Conservation (phyloP, 257 asterid genomes). For the Plantago ovata region DNA sequence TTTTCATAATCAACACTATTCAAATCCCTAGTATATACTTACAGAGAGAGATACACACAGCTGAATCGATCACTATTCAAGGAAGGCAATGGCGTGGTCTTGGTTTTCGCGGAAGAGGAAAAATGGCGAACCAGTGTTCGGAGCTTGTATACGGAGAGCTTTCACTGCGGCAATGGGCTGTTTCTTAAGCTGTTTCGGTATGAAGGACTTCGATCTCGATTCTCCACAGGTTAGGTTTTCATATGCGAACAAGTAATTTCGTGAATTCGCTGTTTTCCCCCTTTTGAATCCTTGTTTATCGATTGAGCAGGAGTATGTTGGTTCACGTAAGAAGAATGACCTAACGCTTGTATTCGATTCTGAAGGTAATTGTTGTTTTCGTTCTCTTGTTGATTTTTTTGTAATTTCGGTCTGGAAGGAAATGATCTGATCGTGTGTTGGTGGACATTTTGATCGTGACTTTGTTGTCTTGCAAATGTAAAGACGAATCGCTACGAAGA, state of each 20-base stretch:
- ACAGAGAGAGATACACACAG: too few relatives aligned
- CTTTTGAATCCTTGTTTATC: not conserved
- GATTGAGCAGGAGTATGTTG: constrained; percentile 36
- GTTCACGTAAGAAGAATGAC: constrained; percentile 31
- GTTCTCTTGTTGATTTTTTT: not conserved
- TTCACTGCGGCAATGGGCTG: constrained; percentile 55
- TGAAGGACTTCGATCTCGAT: constrained; percentile 30
- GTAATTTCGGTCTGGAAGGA: not conserved
- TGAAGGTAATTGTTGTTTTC: constrained; percentile 38
- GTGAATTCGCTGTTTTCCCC: not conserved
- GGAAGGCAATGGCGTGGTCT: constrained; percentile 27
- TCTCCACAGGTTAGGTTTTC: constrained; percentile 18
- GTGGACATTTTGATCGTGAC: constrained; percentile 8
- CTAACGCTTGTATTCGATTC: constrained; percentile 43
- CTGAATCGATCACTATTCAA: too few relatives aligned
- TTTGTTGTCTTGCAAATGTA: constrained; percentile 1
- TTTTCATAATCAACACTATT: too few relatives aligned
- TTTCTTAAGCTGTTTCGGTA: constrained; percentile 51
- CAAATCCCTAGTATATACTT: not conserved
- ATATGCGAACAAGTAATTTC: not conserved
- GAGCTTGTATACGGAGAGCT: constrained; percentile 22
- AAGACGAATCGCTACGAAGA: constrained; percentile 23
- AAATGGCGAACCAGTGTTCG: constrained; percentile 22
- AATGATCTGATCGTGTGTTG: not conserved
- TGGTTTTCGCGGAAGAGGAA: constrained; percentile 28